Base-by-base conservation (phyloP, 1,284 basidiomycete species). In the Irpex rosettiformis region DNA sequence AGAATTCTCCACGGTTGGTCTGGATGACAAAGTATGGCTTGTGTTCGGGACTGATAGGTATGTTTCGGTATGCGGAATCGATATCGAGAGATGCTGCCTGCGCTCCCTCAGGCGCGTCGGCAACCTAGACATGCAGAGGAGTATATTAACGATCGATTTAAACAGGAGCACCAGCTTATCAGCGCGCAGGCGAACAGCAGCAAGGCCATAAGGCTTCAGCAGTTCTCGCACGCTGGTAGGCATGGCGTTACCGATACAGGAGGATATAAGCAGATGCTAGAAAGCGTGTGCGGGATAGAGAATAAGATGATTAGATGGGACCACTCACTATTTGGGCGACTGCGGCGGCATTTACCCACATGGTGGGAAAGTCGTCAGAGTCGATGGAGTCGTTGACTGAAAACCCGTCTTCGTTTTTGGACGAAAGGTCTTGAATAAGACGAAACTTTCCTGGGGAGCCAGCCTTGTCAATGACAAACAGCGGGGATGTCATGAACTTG, bases 51-150 rank as follows among this genome's bases (percentile, higher is more conserved):
- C 24, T 21, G 10, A 52, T 75, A 0, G 71, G 73, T 10, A 68
- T 65, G 0, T 69, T 71, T 0, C 70, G 63, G 55, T 72, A 73
- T 11, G 71, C 72, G n/a, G 67, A 69, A 1, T 67, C 70, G 13
- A 75, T 67, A 52, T 77, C 72, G 0, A 73, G 37, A 0, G 70
- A 71, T 11, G 69, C 70, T 0, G 70, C 74, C 56, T 73, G 70
- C 0, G 70, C 59, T 0, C 75, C 72, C 0, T 60, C 58, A 5
- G 73, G 73, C 2, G 73, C 70, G 1, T 42, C 49, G 2, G 71
- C 65, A 1, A 76, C 60, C 73, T 75, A 37, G 5, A 4, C n/a
- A 2, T 37, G 33, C n/a, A 18, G 21, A 18, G 11, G 21, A n/a
- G 43, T n/a, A 45, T n/a, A 18, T 45, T 8, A 13, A 8, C 21